phyloP scores from a whole-genome alignment of 495 filamentous ascomycete species.

The Aspergillus panamensis region DNA sequence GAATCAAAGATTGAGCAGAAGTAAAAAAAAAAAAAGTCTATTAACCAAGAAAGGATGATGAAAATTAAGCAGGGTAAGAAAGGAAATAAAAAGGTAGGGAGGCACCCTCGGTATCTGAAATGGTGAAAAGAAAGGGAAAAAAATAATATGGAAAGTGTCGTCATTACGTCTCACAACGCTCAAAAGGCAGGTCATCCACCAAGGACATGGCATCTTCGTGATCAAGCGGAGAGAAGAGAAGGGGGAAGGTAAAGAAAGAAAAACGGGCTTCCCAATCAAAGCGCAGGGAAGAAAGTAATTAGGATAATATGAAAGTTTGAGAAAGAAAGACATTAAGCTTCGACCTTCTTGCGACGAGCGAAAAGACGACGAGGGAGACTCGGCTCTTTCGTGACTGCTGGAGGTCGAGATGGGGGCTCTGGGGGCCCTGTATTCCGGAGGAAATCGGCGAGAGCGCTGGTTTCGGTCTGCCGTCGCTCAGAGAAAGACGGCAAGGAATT shows the following conservation, averaged over 20 bases:
- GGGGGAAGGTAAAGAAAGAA: conserved; percentile 5
- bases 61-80: neutral
- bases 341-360: conserved; percentile 41
- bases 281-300: neutral
- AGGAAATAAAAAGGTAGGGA: neutral
- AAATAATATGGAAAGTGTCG: conserved; percentile 22
- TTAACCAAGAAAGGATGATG: neutral
- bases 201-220: conserved; percentile 21
- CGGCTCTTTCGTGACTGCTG: conserved; percentile 25
- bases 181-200: conserved; percentile 31
- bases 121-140: conserved; percentile 15
- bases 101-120: neutral
- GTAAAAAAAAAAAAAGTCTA: neutral
- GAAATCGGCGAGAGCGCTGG: conserved; percentile 76
- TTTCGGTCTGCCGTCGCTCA: conserved; percentile 43
- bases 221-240: conserved; percentile 8
- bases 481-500: conserved; percentile 22
- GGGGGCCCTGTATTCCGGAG: conserved; percentile 75
- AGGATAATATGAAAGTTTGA: conserved; percentile 6
- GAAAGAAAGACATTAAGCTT: conserved; percentile 24
- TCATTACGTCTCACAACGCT: conserved; percentile 35
- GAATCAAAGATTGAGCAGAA: conserved; percentile 8
- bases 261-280: neutral
- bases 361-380: conserved; percentile 42
- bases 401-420: conserved; percentile 26